phyloP scores from a whole-genome alignment of 345 rosid species.

The Salix brachista region DNA sequence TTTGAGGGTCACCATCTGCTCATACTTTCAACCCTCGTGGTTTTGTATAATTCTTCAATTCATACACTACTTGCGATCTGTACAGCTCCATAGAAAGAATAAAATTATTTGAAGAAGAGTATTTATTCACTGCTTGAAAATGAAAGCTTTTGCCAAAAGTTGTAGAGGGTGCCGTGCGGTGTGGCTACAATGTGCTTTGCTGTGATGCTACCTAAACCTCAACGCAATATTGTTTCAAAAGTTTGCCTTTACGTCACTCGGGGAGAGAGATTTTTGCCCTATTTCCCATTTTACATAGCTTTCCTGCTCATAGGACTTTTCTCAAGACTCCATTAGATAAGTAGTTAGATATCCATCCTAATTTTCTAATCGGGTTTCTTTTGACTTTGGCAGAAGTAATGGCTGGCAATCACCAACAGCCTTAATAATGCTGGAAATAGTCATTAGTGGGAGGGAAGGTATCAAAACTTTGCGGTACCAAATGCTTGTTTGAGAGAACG shows the following conservation, averaged over 20 bases:
- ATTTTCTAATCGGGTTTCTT: not conserved
- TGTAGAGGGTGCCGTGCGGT: not conserved
- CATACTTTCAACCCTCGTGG: not conserved
- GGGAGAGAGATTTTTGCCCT: not conserved
- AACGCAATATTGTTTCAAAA: not conserved
- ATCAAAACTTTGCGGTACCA: not conserved
- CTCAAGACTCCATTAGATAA: not conserved
- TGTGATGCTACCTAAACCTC: conserved; percentile 6
- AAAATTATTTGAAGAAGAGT: not conserved
- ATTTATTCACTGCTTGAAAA: not conserved
- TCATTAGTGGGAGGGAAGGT: not conserved
- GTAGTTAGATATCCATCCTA: not conserved
- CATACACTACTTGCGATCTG: not conserved
- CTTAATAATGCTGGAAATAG: not conserved
- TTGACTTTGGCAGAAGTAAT: conserved; percentile 4
- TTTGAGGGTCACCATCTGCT: not conserved
- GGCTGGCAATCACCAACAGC: not conserved
- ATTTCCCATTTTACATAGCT: not conserved
- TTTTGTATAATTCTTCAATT: conserved; percentile 1
- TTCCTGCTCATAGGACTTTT: not conserved
- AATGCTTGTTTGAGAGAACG: no score
- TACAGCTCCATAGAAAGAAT: not conserved
- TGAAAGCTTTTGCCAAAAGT: not conserved
- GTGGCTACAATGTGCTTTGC: conserved; percentile 9
- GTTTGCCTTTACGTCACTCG: not conserved